Conservation (phyloP, 2,329 filamentous ascomycete species). For the Sclerotinia sclerotiorum region DNA sequence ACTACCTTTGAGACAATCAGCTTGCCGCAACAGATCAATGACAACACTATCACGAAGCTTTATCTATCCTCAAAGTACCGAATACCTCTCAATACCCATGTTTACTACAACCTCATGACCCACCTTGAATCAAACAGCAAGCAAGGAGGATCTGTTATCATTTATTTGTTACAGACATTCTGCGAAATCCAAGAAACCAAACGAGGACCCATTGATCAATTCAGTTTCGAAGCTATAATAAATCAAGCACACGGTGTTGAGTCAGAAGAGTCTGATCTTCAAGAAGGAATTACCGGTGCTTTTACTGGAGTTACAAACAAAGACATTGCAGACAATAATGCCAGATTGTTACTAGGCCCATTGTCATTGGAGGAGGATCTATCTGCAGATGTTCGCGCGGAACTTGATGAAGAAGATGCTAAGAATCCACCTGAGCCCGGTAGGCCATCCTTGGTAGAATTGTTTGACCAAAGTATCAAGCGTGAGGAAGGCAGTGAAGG, state of each 20-base stretch:
- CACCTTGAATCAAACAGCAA: conserved; percentile 86
- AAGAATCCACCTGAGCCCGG: conserved; percentile 70
- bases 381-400: conserved; percentile 80
- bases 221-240: conserved; percentile 61
- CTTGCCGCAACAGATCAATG: conserved; percentile 73
- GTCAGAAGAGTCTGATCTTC: conserved; percentile 59
- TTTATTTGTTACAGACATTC: conserved; percentile 65
- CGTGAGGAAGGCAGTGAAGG: conserved; percentile 84
- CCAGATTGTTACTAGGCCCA: conserved; percentile 71
- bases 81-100: conserved; percentile 82
- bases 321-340: conserved; percentile 56
- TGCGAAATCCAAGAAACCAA: conserved; percentile 59
- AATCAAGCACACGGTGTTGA: conserved; percentile 57
- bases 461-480: conserved; percentile 86
- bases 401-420: conserved; percentile 83
- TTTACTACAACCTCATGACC: conserved; percentile 79
- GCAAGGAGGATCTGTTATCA: conserved; percentile 75
- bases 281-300: conserved; percentile 62
- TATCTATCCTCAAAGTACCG: conserved; percentile 88
- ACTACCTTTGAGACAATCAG: conserved; percentile 71
- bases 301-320: conserved; percentile 62
- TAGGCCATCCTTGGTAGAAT: conserved; percentile 73
- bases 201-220: conserved; percentile 63
- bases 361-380: conserved; percentile 81
- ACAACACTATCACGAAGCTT: conserved; percentile 74